phyloP scores from a whole-genome alignment of 371 early-diverging fungal genomes.

The Vairimorpha necatrix region DNA sequence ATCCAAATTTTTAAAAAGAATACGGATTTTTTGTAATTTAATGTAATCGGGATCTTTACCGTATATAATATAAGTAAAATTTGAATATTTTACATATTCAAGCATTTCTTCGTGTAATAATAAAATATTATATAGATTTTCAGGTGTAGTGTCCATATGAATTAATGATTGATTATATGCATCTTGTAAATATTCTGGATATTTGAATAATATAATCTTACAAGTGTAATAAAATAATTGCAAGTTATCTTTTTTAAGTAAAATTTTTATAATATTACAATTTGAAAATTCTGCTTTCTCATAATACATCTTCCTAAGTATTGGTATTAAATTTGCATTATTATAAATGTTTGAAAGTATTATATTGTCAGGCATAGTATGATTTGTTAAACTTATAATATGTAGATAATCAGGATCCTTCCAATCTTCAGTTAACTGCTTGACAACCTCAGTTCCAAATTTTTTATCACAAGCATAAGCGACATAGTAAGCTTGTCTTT shows the following conservation, averaged over 20 bases:
- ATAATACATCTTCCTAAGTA: neutral
- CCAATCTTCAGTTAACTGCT: neutral
- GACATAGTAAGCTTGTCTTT: neutral
- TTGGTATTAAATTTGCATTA: neutral
- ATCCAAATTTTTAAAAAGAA: conserved; percentile 32
- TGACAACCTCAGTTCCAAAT: neutral
- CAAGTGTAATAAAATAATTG: neutral
- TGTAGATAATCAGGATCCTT: neutral
- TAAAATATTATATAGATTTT: conserved; percentile 45
- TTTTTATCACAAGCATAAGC: neutral
- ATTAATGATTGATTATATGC: conserved; percentile 33
- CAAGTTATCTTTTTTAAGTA: neutral
- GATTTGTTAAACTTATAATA: conserved; percentile 1
- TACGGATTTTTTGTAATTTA: conserved; percentile 32
- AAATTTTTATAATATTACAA: neutral
- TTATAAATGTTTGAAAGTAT: neutral
- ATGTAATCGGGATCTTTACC: conserved; percentile 30
- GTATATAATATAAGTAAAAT: conserved; percentile 16
- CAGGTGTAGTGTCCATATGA: conserved; percentile 22
- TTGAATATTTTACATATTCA: conserved; percentile 15
- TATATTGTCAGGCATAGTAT: neutral
- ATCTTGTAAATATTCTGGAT: neutral
- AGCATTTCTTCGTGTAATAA: conserved; percentile 30
- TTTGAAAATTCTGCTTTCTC: neutral
- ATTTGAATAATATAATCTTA: conserved; percentile 25